These are phyloP conservation scores for Emergomyces orientalis DNA, from an alignment of 2,329 filamentous ascomycete genomes.

Conservation along the genomic window DNA sequence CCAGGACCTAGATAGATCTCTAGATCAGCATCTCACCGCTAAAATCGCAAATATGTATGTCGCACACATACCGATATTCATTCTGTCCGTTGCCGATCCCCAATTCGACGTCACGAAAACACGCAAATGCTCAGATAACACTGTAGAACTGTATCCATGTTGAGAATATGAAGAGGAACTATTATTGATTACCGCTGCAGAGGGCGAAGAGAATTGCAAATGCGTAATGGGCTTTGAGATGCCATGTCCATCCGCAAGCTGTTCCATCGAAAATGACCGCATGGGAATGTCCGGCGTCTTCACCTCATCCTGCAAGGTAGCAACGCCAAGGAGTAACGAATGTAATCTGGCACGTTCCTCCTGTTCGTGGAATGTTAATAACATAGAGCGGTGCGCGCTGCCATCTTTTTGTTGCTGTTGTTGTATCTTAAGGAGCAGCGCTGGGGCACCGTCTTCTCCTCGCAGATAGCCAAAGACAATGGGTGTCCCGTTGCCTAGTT, in stretches of 20 bases:
- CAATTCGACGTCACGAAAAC: constrained; percentile 66
- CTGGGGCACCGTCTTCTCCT: constrained; percentile 59
- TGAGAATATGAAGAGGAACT: constrained; percentile 49
- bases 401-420: constrained; percentile 55
- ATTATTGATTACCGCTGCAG: constrained; percentile 56
- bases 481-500: constrained; percentile 55
- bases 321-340: constrained; percentile 61
- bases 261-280: constrained; percentile 54
- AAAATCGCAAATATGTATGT: not conserved
- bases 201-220: constrained; percentile 30
- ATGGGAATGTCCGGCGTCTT: constrained; percentile 62
- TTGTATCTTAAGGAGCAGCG: constrained; percentile 61
- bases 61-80: constrained; percentile 55
- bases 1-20: constrained; percentile 47
- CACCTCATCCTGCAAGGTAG: constrained; percentile 57
- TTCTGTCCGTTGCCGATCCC: constrained; percentile 70
- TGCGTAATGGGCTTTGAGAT: constrained; percentile 25
- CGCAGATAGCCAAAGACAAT: constrained; percentile 70
- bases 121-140: constrained; percentile 67
- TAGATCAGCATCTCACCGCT: not conserved
- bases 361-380: constrained; percentile 67
- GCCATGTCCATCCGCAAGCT: constrained; percentile 29
- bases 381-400: constrained; percentile 53
- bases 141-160: constrained; percentile 53
- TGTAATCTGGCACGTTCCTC: constrained; percentile 63